phyloP scores from a whole-genome alignment of 2,329 filamentous ascomycete genomes.

The Colletotrichum liaoningense region DNA sequence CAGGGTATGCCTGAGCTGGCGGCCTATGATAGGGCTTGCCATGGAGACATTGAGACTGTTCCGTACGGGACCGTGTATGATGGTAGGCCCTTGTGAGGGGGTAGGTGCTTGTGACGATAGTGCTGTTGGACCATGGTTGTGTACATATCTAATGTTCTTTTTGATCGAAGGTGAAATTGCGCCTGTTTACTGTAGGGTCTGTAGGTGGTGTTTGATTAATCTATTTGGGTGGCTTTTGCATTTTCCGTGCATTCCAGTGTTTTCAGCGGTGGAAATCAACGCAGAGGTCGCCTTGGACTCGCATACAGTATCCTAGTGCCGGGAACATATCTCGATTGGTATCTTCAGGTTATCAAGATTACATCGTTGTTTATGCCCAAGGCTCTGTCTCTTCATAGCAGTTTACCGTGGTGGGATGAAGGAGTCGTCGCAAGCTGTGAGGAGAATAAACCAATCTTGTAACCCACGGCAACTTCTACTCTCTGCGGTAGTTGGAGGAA shows the following conservation, averaged over 20 bases:
- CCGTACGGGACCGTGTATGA: constrained; percentile 54
- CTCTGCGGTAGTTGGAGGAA: too few species aligned
- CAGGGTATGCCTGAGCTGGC: constrained; percentile 68
- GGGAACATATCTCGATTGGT: too few species aligned
- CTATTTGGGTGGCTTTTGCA: too few species aligned
- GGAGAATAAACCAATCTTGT: too few species aligned
- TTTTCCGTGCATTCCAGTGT: background rate
- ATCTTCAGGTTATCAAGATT: too few species aligned
- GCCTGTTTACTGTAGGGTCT: background rate
- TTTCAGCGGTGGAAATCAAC: background rate
- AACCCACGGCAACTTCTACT: too few species aligned
- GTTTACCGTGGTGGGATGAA: too few species aligned
- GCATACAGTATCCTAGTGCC: too few species aligned
- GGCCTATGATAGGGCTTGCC: constrained; percentile 74
- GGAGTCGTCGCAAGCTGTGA: too few species aligned
- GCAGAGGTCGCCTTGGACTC: too few species aligned
- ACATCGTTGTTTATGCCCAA: too few species aligned
- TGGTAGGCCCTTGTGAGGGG: constrained; percentile 45
- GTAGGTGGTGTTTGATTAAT: background rate
- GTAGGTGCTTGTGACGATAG: constrained; percentile 9
- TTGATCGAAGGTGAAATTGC: background rate
- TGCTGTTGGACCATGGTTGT: constrained; percentile 39
- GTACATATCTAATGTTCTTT: background rate
- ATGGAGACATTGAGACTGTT: constrained; percentile 59
- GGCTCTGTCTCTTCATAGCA: too few species aligned